Percentiles rank a stretch among this genome's conserved stretches.
phyloP scores from a whole-genome alignment of 345 rosid species.

The Aethionema arabicum region DNA sequence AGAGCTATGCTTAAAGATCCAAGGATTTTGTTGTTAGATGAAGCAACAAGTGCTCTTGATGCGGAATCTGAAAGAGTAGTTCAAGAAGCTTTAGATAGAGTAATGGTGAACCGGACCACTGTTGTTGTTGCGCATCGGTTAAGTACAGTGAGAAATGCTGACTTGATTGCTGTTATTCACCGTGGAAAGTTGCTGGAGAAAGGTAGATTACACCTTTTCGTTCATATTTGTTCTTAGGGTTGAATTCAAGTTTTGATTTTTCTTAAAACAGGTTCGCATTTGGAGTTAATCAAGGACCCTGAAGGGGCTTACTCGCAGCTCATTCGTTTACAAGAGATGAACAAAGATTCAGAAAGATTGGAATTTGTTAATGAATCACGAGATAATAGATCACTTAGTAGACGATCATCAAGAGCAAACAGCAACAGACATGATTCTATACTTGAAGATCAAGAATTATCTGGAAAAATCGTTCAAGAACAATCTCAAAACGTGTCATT shows the following conservation, averaged over 20 bases:
- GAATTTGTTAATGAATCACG: not conserved
- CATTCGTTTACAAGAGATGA: slow-evolving; percentile 55
- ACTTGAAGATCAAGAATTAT: slow-evolving; percentile 29
- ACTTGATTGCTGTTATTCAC: slow-evolving; percentile 64
- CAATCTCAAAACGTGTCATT: slow-evolving; percentile 38
- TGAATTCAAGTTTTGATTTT: not conserved
- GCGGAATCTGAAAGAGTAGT: slow-evolving; percentile 72
- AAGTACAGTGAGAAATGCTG: slow-evolving; percentile 67
- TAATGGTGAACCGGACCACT: slow-evolving; percentile 69
- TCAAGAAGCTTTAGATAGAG: slow-evolving; percentile 70
- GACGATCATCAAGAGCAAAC: slow-evolving; percentile 42
- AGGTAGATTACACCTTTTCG: slow-evolving; percentile 41
- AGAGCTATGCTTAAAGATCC: slow-evolving; percentile 74
- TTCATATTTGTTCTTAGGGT: not conserved
- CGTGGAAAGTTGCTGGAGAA: slow-evolving; percentile 68
- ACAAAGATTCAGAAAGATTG: slow-evolving; percentile 14
- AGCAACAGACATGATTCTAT: slow-evolving; percentile 35
- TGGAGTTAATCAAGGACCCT: slow-evolving; percentile 49
- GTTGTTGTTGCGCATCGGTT: slow-evolving; percentile 74
- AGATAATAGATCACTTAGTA: not conserved
- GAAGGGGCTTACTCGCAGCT: slow-evolving; percentile 74
- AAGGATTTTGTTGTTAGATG: slow-evolving; percentile 63
- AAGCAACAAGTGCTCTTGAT: slow-evolving; percentile 83
- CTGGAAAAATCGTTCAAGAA: not conserved
- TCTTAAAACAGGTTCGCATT: slow-evolving; percentile 47